phyloP scores from a whole-genome alignment of 2,329 filamentous ascomycete genomes.

The Ascocoryne sarcoides region DNA sequence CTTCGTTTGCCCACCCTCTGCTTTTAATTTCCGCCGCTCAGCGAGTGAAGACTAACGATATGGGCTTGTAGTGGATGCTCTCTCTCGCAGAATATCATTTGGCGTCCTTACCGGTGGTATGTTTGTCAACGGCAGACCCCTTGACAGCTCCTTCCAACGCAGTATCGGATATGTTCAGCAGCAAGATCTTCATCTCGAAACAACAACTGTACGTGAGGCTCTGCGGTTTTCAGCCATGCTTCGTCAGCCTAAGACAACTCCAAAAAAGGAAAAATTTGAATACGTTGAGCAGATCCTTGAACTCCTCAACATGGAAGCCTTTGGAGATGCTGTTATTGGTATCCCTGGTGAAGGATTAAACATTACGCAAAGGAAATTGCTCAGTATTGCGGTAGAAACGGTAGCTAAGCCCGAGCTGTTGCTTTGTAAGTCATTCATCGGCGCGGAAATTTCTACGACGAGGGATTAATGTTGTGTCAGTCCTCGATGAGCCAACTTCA shows the following conservation, averaged over 20 bases:
- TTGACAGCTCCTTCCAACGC: constrained; percentile 75
- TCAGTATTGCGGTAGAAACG: constrained; percentile 90
- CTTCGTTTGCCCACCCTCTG: no score
- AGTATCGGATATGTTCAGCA: constrained; percentile 88
- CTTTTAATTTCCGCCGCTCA: no score
- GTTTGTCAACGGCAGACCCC: background rate
- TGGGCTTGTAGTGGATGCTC: no score
- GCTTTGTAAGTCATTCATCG: no score
- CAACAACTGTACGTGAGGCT: constrained; percentile 54
- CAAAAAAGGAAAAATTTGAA: constrained; percentile 67
- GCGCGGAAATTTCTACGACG: no score
- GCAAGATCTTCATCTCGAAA: constrained; percentile 64
- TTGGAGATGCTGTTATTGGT: constrained; percentile 87
- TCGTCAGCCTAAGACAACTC: constrained; percentile 66
- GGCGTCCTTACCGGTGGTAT: background rate
- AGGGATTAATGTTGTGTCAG: no score
- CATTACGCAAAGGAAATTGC: constrained; percentile 60
- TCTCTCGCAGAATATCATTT: constrained; percentile 34
- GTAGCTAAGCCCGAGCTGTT: constrained; percentile 83
- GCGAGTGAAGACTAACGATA: no score
- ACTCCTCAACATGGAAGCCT: constrained; percentile 80
- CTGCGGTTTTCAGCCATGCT: constrained; percentile 65
- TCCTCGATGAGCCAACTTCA: constrained; percentile 41
- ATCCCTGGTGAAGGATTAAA: constrained; percentile 79
- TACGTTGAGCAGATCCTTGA: constrained; percentile 89